These are phyloP conservation scores for Fusarium buxicola DNA, from an alignment of 2,329 filamentous ascomycete genomes.

Conservation along the genomic window DNA sequence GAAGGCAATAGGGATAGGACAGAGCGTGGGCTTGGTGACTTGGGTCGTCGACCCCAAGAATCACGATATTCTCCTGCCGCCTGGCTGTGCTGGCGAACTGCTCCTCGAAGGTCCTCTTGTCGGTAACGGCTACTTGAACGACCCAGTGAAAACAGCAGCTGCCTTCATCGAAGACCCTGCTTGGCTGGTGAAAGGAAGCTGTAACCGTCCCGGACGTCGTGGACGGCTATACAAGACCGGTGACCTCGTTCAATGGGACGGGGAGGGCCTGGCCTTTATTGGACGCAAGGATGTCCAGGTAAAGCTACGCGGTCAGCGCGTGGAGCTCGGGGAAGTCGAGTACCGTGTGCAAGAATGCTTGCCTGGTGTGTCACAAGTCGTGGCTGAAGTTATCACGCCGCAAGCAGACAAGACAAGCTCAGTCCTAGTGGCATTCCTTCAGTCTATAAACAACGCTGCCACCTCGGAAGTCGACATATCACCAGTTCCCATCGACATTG, in stretches of 20 bases:
- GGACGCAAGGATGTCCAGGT: conserved; percentile 67
- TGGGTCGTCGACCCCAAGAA: conserved; percentile 44
- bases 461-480: background rate
- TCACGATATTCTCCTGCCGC: conserved; percentile 32
- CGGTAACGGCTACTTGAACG: conserved; percentile 39
- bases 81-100: conserved; percentile 44
- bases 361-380: background rate
- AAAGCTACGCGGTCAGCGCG: conserved; percentile 65
- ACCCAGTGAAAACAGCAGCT: conserved; percentile 38
- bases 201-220: conserved; percentile 16
- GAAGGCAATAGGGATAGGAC: background rate
- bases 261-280: conserved; percentile 55
- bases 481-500: background rate
- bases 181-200: background rate
- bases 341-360: conserved; percentile 17
- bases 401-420: conserved; percentile 5
- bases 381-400: conserved; percentile 17
- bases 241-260: conserved; percentile 36
- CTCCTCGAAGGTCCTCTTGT: conserved; percentile 45
- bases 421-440: conserved; percentile 2
- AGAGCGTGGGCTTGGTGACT: background rate
- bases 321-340: conserved; percentile 55
- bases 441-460: background rate
- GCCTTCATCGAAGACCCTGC: conserved; percentile 46
- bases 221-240: conserved; percentile 38